Evolutionary conservation across 768 basidiomycete species (phyloP), one percentile per base, ranked within the genome.

Genomic region (Plicaturopsis crispa): DNA sequence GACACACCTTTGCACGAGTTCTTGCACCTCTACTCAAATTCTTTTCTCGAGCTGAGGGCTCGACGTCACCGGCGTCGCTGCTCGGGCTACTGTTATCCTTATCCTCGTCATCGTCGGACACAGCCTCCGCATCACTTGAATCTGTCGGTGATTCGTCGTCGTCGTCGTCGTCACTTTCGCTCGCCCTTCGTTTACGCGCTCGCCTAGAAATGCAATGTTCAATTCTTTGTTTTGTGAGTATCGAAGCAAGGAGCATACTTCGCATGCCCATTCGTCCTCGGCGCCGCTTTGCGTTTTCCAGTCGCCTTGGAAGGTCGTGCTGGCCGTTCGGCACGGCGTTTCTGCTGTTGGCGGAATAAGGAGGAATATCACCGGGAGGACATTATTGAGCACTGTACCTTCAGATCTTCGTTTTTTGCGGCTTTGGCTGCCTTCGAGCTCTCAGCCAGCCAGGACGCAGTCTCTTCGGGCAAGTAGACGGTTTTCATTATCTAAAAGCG

Each of bases 391-490:
- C 6, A 40, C 39, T 16, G 48, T 45, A 22, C 39, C 39, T n/a
- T n/a, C n/a, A n/a, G n/a, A n/a, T n/a, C n/a, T n/a, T n/a, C n/a
- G n/a, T n/a, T n/a, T 6, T 40, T 46, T 2, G 51, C 32, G 30
- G 65, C 57, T 53, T 65, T 71, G 11, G 62, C 57, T 31, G 59
- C 54, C 38, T 54, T 55, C 26, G 63, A 65, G 20, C 62, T 60
- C 36, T 78, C 76, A 24, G 59, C 63, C 5, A 90, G 54, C 79
- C 81, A 82, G 13, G 57, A 45, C 14, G 70, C 43, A 10, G 75
- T 72, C 34, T 77, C 70, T 31, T 75, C 73, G 13, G 83, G 72
- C 21, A 92, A 60, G 52, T 84, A 91, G 4, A 72, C 62, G 0
- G 73, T 81, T 51, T 78, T 78, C 36, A 77, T 36, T 38, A 84